A percentile compares a stretch with the other conserved stretches of the same genome.
Conservation (phyloP, 768 basidiomycete species). For the Clitopilus passeckerianus region DNA sequence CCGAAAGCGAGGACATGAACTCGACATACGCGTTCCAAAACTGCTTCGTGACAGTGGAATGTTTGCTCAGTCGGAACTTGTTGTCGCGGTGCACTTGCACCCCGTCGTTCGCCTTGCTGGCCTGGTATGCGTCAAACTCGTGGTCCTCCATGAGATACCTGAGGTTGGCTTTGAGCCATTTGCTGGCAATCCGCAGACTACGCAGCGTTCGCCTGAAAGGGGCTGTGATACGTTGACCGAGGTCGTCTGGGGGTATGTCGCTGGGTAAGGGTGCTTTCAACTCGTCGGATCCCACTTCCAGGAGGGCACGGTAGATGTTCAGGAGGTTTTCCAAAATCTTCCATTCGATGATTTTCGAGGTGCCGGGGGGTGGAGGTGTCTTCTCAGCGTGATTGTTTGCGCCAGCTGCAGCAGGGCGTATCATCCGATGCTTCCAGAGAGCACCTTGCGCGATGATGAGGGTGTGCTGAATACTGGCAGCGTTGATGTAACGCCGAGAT, state of each 20-base stretch:
- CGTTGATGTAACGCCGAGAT: conserved; percentile 63
- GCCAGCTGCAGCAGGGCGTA: conserved; percentile 39
- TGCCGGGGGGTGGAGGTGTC: conserved; percentile 21
- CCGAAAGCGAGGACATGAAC: conserved; percentile 57
- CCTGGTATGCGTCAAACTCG: conserved; percentile 27
- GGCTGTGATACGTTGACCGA: conserved; percentile 83
- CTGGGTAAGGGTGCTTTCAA: conserved; percentile 51
- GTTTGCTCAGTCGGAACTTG: conserved; percentile 25
- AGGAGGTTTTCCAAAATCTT: conserved; percentile 66
- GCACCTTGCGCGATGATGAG: conserved; percentile 75
- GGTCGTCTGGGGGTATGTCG: conserved; percentile 50
- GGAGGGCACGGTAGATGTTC: conserved; percentile 54
- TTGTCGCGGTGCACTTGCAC: conserved; percentile 23
- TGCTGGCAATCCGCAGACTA: conserved; percentile 79
- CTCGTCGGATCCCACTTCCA: conserved; percentile 62
- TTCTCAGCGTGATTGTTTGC: conserved; percentile 19
- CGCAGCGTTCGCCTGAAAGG: conserved; percentile 82
- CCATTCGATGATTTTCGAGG: conserved; percentile 48
- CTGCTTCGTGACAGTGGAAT: conserved; percentile 32
- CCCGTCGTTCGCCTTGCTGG: conserved; percentile 22
- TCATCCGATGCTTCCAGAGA: conserved; percentile 80
- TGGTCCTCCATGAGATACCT: conserved; percentile 55
- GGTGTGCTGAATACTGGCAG: conserved; percentile 71
- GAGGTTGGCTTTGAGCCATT: conserved; percentile 81
- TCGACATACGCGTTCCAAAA: conserved; percentile 75